Conservation (phyloP, 2,329 filamentous ascomycete genomes). For the Hymenoscyphus fructigenus region DNA sequence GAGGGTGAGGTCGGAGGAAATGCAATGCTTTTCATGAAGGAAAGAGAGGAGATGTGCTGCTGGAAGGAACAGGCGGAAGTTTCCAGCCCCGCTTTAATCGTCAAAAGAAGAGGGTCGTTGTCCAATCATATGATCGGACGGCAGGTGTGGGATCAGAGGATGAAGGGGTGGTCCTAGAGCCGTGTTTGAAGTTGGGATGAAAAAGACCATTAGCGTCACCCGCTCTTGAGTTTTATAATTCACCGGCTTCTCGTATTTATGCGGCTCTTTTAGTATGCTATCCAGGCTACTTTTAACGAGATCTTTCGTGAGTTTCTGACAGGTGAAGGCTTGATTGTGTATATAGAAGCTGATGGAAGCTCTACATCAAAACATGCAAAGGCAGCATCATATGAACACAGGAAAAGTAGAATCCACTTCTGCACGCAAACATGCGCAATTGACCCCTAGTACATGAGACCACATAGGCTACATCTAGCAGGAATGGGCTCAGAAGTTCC, state of each 20-base stretch:
- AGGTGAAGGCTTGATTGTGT: not conserved
- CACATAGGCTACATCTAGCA: not conserved
- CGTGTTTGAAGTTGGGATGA: not conserved
- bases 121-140: not conserved
- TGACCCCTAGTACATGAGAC: not conserved
- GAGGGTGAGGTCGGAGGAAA: constrained; percentile 19
- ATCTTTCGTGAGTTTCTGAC: too few relatives aligned
- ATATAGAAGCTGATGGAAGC: not conserved
- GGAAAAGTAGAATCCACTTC: not conserved
- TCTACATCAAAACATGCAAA: not conserved
- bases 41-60: constrained; percentile 13
- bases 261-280: not conserved
- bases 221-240: not conserved
- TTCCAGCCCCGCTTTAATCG: not conserved
- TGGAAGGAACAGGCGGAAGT: constrained; percentile 11
- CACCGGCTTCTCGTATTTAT: not conserved
- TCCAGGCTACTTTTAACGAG: too few relatives aligned
- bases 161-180: not conserved
- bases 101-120: not conserved
- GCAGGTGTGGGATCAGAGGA: not conserved
- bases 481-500: too few relatives aligned
- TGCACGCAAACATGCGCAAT: not conserved
- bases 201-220: not conserved
- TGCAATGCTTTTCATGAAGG: constrained; percentile 12
- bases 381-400: too few relatives aligned